Evolutionary conservation across 208 protist species (phyloP), one percentile per base, ranked within the genome.

Genomic region (Willaertia magna): DNA sequence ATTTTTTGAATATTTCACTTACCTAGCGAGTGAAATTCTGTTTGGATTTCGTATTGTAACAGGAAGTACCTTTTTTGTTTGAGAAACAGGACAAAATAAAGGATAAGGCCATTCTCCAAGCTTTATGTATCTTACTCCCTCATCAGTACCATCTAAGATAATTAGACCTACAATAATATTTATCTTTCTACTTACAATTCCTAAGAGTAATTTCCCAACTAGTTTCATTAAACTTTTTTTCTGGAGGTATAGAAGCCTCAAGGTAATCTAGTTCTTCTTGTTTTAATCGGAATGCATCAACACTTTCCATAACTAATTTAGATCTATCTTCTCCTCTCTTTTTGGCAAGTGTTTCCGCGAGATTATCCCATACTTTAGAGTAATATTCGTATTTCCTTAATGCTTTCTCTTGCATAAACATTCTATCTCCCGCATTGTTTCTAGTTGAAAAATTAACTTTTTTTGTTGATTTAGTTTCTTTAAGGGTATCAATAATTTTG

Each of bases 61-160:
- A 6, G 55, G 55, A n/a, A 59, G 26, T n/a, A 34, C 34, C 55
- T 67, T n/a, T 67, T 67, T 67, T 67, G 12, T 18, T 30, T 51
- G 16, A 30, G 51, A 39, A 44, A 87, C 40, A 20, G 86, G 86
- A 40, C 86, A 87, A 42, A 82, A 87, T 26, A 87, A 74, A 30
- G 86, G 86, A 78, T 87, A 87, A 26, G 86, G 86, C 47, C 39
- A 87, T 4, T 43, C 14, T 16, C 86, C 86, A 44, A 87, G 44
- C 49, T 87, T 86, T 12, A 87, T 83, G 52, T 87, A 87, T n/a
- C 83, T 42, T 30, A 75, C 40, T 49, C 86, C 86, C 20, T 87
- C 86, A 16, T 87, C 51, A 78, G 40, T 9, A 52, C 4, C 44
- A 47, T 81, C 20, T 81, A 26, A 2, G 51, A 51, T 18, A 51